Evolutionary conservation across 192 early-diverging fungal genomes (phyloP).

Genomic region (Coemansia sp.): DNA sequence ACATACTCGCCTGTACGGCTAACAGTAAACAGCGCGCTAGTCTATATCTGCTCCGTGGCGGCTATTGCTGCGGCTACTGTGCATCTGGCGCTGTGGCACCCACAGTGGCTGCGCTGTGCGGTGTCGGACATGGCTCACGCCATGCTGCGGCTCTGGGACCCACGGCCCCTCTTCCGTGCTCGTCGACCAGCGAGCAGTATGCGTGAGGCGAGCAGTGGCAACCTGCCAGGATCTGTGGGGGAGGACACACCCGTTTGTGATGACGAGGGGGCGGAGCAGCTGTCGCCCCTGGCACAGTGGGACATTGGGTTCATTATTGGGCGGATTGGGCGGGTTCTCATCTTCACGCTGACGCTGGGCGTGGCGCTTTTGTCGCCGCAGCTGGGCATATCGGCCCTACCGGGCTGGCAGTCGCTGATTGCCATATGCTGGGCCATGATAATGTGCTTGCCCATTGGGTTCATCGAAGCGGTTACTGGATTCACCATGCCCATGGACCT

Average conservation of each 20-base stretch:
- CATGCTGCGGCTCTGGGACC: constrained; percentile 34
- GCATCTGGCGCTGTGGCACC: constrained; percentile 39
- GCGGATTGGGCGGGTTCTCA: constrained; percentile 19
- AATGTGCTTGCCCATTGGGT: constrained; percentile 37
- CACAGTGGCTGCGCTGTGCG: constrained; percentile 27
- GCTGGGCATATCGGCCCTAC: constrained; percentile 28
- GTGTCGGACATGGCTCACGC: constrained; percentile 11
- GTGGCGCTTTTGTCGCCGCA: constrained; percentile 31
- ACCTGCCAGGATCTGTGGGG: too few species aligned
- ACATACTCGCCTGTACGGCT: constrained; percentile 43
- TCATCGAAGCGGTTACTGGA: constrained; percentile 39
- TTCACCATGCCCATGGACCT: constrained; percentile 43
- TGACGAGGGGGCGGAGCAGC: too few species aligned
- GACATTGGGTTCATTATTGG: constrained; percentile 8
- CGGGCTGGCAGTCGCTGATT: constrained; percentile 37
- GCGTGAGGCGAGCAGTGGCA: too few species aligned
- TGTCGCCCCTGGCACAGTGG: too few species aligned
- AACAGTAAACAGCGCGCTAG: constrained; percentile 40
- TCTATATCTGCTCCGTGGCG: constrained; percentile 39
- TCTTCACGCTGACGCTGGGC: constrained; percentile 30
- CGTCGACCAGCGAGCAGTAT: too few species aligned
- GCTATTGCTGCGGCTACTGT: constrained; percentile 31
- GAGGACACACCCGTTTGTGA: too few species aligned
- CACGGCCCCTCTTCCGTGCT: constrained; percentile 13
- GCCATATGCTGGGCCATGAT: constrained; percentile 28